These are phyloP conservation scores for Cyberlindnera xishuangbannaensis DNA, from an alignment of 805 yeast species.

Conservation along the genomic window DNA sequence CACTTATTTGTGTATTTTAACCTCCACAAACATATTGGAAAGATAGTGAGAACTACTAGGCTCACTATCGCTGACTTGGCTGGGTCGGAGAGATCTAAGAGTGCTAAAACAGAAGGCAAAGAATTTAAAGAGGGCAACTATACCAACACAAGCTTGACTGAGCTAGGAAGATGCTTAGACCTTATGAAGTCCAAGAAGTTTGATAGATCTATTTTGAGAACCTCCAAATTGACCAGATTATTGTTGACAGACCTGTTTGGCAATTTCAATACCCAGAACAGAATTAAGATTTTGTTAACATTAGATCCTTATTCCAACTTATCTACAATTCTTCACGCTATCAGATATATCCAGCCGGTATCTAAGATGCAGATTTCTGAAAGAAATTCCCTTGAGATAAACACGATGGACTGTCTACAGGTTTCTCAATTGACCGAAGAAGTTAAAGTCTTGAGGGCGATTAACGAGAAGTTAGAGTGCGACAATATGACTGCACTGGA, in stretches of 20 bases:
- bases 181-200: slow-evolving; percentile 33
- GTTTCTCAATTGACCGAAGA: slow-evolving; percentile 15
- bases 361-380: slow-evolving; percentile 21
- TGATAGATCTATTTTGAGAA: slow-evolving; percentile 39
- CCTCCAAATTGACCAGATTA: slow-evolving; percentile 43
- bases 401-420: slow-evolving; percentile 4
- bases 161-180: slow-evolving; percentile 43
- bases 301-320: slow-evolving; percentile 23
- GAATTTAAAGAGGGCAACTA: slow-evolving; percentile 42
- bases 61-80: slow-evolving; percentile 48
- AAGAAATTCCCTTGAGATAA: slow-evolving; percentile 16
- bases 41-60: slow-evolving; percentile 28
- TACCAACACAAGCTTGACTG: slow-evolving; percentile 44
- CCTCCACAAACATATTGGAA: slow-evolving; percentile 26
- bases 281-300: slow-evolving; percentile 22
- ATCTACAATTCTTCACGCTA: slow-evolving; percentile 20
- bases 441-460: slow-evolving; percentile 13
- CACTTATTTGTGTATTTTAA: slow-evolving; percentile 46
- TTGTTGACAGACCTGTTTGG: slow-evolving; percentile 37
- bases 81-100: slow-evolving; percentile 45
- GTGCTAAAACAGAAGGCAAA: slow-evolving; percentile 39
- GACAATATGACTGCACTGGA: slow-evolving; percentile 22
- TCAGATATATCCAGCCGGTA: slow-evolving; percentile 26
- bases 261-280: slow-evolving; percentile 15
- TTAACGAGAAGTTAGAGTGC: slow-evolving; percentile 16